These are phyloP conservation scores for Alternaria incomplexa DNA, from an alignment of 2,329 filamentous ascomycete species.

Conservation along the genomic window DNA sequence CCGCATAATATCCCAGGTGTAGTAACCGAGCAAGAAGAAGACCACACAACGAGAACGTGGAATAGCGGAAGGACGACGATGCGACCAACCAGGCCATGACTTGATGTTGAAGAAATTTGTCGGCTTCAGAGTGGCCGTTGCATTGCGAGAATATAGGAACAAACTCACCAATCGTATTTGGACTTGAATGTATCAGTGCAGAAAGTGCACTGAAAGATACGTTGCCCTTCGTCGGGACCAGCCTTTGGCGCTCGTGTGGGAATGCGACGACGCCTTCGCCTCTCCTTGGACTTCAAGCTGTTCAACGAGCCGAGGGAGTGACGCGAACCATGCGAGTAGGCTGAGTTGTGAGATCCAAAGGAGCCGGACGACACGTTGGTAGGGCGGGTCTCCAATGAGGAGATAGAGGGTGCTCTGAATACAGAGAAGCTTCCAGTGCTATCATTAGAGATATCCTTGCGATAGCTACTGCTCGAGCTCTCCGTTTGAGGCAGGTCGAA, in stretches of 20 bases:
- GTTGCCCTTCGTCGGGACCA: constrained; percentile 25
- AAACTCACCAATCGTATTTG: constrained; percentile 49
- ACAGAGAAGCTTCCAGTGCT: constrained; percentile 58
- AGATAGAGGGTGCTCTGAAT: constrained; percentile 59
- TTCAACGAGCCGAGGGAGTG: constrained; percentile 64
- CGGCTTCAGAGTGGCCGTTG: not conserved
- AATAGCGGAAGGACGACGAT: not conserved
- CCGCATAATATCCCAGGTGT: not conserved
- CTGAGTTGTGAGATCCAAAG: constrained; percentile 61
- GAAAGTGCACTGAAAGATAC: constrained; percentile 49
- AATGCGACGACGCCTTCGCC: constrained; percentile 62
- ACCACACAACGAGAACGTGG: not conserved
- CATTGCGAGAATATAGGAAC: not conserved
- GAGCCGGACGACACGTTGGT: constrained; percentile 60
- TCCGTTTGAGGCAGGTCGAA: constrained; percentile 39
- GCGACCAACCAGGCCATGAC: not conserved
- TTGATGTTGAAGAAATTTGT: not conserved
- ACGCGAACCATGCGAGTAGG: constrained; percentile 63
- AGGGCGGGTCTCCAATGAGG: constrained; percentile 59
- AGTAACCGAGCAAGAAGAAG: not conserved
- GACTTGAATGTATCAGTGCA: constrained; percentile 49
- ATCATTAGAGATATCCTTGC: constrained; percentile 59
- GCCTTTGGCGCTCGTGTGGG: constrained; percentile 46
- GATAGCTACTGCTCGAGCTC: constrained; percentile 48
- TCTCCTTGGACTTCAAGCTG: constrained; percentile 59